These are phyloP conservation scores for Maudiozyma pseudohumilis DNA, from an alignment of 805 yeast genomes.

Conservation along the genomic window DNA sequence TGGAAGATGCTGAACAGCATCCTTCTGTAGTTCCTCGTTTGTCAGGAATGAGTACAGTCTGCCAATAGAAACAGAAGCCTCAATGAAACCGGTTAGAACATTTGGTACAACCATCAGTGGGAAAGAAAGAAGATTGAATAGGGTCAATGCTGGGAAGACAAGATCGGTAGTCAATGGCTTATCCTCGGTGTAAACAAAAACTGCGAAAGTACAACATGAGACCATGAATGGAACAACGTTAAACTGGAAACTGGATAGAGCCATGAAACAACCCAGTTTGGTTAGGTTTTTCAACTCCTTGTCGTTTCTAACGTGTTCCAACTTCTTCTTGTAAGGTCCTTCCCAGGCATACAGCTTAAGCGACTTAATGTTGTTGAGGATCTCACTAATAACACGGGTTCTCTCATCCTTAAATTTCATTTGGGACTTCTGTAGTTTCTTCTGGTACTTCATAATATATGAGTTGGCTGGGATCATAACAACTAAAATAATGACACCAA, in stretches of 20 bases:
- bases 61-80: conserved; percentile 72
- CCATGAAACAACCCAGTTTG: conserved; percentile 62
- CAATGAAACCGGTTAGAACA: conserved; percentile 77
- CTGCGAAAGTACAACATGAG: conserved; percentile 79
- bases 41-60: conserved; percentile 68
- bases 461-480: conserved; percentile 76
- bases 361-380: conserved; percentile 84
- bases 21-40: conserved; percentile 72
- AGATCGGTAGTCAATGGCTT: conserved; percentile 77
- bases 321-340: conserved; percentile 61
- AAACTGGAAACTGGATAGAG: conserved; percentile 68
- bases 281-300: conserved; percentile 71
- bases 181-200: conserved; percentile 51
- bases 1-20: conserved; percentile 43
- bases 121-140: conserved; percentile 81
- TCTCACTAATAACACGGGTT: conserved; percentile 79
- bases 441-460: conserved; percentile 54
- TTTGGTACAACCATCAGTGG: conserved; percentile 90
- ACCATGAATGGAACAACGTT: conserved; percentile 83
- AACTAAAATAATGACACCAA: conserved; percentile 75
- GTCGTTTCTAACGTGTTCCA: conserved; percentile 77
- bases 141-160: conserved; percentile 82
- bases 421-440: conserved; percentile 66
- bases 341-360: conserved; percentile 96
- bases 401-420: conserved; percentile 90